Base-by-base conservation (phyloP, 1,139 yeast species). In the Diutina sp. region DNA sequence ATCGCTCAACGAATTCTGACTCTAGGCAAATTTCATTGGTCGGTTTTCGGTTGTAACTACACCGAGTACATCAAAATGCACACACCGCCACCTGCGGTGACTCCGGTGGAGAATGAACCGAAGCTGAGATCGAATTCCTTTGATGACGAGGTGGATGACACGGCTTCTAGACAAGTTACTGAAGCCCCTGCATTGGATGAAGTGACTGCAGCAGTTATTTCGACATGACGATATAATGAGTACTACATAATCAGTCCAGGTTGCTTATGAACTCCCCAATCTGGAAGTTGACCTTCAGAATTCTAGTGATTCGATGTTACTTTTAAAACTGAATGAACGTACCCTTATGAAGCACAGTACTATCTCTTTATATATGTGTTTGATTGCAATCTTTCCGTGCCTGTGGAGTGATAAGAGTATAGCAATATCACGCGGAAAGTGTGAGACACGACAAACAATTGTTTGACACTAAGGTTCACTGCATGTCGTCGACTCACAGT, bases 1-100 rank as follows among this genome's bases (percentile, higher is more conserved):
- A 76, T 84, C 56, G 76, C 81, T 38, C 73, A 72, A 57, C 72
- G 86, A 61, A 72, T 84, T 58, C 73, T 82, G 45, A 80, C 85
- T 16, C 71, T 86, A 60, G 79, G 79, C 55, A 83, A 82, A 58
- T 85, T 86, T 71, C 90, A 86, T 68, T 84, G 88, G 86, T 80
- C 75, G 60, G 90, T 85, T n/a, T 85, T 85, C 69, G 85, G 84
- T 29, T 73, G 70, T 47, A 77, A 79, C 66, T 82, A 82, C 60
- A 64, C 44, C n/a, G 53, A 50, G 35, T 50, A 32, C n/a, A 50
- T 50, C 28, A 50, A 50, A 18, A 11, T 32, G 21, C 41, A 50
- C 38, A 14, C 38, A 21, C 51, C 51, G 21, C 35, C 51, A 5
- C 51, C 51, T 5, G 51, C 51, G 14, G 7, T 30, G 14, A 4